A percentile compares a stretch with the other conserved stretches of the same genome.
phyloP scores from a whole-genome alignment of 352 stramenopile species.

The Globisporangium nodosum region DNA sequence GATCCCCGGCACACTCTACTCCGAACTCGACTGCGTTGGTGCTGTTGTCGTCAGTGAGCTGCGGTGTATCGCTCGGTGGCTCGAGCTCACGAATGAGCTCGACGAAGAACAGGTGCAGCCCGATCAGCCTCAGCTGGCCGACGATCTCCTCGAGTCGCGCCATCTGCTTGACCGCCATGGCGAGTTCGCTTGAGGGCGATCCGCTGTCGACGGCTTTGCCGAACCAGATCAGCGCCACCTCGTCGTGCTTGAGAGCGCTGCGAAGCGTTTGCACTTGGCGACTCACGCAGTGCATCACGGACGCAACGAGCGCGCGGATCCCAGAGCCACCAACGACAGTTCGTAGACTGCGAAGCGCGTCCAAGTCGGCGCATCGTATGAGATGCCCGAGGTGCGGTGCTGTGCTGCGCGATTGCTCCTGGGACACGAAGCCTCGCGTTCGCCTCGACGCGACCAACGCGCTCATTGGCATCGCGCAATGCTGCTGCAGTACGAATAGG shows the following conservation, averaged over 20 bases:
- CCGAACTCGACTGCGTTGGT: neutral
- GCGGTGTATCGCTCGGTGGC: neutral
- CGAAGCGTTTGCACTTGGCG: slow-evolving; percentile 14
- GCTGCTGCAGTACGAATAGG: slow-evolving; percentile 14
- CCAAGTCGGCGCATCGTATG: slow-evolving; percentile 2
- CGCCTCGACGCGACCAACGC: slow-evolving; percentile 6
- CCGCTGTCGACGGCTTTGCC: slow-evolving; percentile 15
- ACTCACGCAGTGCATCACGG: slow-evolving; percentile 2
- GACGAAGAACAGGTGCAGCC: slow-evolving; percentile 15
- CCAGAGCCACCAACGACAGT: slow-evolving; percentile 11
- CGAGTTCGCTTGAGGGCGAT: slow-evolving; percentile 17
- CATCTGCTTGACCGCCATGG: slow-evolving; percentile 28
- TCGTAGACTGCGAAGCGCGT: slow-evolving; percentile 12
- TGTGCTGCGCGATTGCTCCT: neutral
- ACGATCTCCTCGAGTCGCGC: slow-evolving; percentile 17
- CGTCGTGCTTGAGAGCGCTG: slow-evolving; percentile 18
- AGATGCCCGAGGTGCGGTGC: neutral
- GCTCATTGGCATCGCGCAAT: slow-evolving; percentile 9
- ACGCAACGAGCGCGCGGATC: slow-evolving; percentile 5
- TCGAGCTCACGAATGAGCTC: slow-evolving; percentile 6
- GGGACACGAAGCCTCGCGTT: neutral
- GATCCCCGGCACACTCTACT: neutral
- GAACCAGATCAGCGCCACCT: slow-evolving; percentile 28
- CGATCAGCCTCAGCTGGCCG: slow-evolving; percentile 6
- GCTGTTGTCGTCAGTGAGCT: neutral